Base-by-base conservation (phyloP, 2,329 filamentous ascomycete species). In the Onygena corvina region DNA sequence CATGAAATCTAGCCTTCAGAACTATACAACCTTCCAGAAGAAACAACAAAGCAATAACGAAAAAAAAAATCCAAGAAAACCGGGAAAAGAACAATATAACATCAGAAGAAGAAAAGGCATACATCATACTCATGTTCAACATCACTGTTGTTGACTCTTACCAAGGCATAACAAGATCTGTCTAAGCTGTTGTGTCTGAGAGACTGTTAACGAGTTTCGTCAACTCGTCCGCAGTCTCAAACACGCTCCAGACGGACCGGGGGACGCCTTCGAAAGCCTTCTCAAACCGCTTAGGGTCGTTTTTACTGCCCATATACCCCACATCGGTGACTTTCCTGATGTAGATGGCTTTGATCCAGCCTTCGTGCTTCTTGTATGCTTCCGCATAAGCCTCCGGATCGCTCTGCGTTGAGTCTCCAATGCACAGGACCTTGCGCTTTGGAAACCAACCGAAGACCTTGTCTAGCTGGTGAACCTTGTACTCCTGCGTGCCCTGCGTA, bases 311-410 rank as follows among this genome's bases (percentile, higher is more conserved):
- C 65, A 90, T 84, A 27, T 83, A 76, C 0, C 81, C 79, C 20
- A 92, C 77, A 54, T 89, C 83, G 2, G 75, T 81, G 0, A 92
- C 87, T 61, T 86, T 90, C 48, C 89, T 79, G 59, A 95, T 94
- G 55, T 86, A 83, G 42, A 96, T 92, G 9, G 84, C 76, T 53
- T 79, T 78, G 53, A 95, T 78, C 86, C 88, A 95, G 4, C 76
- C 78, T 0, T 82, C 81, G 54, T 81, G 77, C 45, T 75, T 73
- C 47, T 80, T 64, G 53, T 75, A 88, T 66, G 86, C 80, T 57
- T 89, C 81, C 23, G 82, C 89, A 61, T 95, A 96, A 0, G 86
- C 79, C 63, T 96, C 90, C 0, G 90, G 89, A 58, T 96, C 90
- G 21, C 79, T 83, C 66, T 95, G 90, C 0, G 89, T 95, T 33